Evolutionary conservation across 148 eudicot species (phyloP).

Genomic region (Camellia sinensis): DNA sequence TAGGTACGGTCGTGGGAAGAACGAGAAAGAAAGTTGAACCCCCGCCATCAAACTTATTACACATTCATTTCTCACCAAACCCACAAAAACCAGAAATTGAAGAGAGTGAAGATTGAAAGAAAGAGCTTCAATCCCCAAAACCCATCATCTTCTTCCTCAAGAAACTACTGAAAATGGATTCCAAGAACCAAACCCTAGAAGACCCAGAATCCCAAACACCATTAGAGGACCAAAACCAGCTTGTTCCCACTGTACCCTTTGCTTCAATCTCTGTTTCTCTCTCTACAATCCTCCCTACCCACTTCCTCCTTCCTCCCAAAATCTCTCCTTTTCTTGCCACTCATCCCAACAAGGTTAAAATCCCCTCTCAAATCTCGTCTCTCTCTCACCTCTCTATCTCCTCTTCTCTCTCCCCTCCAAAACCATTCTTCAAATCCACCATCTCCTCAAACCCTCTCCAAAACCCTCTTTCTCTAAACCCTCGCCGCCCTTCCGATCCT

Average conservation of each 20-base stretch:
- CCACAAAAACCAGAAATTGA: not conserved
- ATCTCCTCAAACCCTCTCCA: conserved; percentile 65
- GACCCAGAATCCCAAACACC: conserved; percentile 14
- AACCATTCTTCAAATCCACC: conserved; percentile 46
- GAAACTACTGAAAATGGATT: conserved; percentile 16
- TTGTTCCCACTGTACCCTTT: not conserved
- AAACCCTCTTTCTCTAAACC: conserved; percentile 54
- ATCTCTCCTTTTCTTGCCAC: conserved; percentile 32
- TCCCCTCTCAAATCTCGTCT: conserved; percentile 61
- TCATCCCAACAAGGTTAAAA: conserved; percentile 34
- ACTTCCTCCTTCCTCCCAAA: conserved; percentile 45
- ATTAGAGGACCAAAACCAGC: conserved; percentile 26
- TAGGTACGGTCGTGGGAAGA: not conserved
- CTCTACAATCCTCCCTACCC: conserved; percentile 55
- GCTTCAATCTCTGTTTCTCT: conserved; percentile 80
- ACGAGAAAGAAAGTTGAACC: not conserved
- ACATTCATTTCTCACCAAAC: not conserved
- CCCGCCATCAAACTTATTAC: not conserved
- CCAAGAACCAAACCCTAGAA: conserved; percentile 20
- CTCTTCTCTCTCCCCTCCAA: conserved; percentile 41
- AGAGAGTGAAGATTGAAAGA: not conserved
- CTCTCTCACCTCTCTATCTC: conserved; percentile 51
- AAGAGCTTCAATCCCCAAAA: not conserved
- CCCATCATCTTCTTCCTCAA: not conserved
- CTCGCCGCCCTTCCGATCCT: conserved; percentile 76